Base-by-base conservation (phyloP, 768 basidiomycete genomes). In the Rhizopogon roseolus region DNA sequence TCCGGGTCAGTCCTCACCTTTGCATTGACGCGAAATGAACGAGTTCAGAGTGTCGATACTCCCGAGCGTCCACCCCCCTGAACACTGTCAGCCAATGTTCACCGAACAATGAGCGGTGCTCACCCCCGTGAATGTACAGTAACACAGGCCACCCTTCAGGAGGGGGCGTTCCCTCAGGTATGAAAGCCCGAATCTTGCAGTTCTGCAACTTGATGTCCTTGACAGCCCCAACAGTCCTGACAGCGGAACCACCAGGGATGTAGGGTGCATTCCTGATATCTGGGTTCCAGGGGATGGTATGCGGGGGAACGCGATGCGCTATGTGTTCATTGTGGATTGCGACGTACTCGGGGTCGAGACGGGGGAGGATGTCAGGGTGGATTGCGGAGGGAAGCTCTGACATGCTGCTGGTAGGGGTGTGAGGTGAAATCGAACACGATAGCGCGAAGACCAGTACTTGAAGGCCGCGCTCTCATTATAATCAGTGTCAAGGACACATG, bases 11-110 rank as follows among this genome's bases (percentile, higher is more conserved):
- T 40, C 55, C 13, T 8, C 43, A 63, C 63, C 64, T 45, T 63
- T 64, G 45, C 57, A 61, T 45, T 64, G 63, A 37, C 64, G 64
- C 0, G 63, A 53, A 17, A 76, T 73, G 59, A 90, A 85, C 5
- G 80, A 70, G n/a, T 77, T 78, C 55, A 85, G 83, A 10, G 79
- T 78, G 22, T 63, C 62, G 58, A 87, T 84, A 50, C 72, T 79
- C 0, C 88, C 88, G 2, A 88, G 73, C 0, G 86, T 86, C 88
- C 88, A 88, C 32, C 88, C 87, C 27, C 88, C 87, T 84, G 56
- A 6, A 11, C 10, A 11, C 25, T 46, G 28, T 55, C 52, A 52
- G 39, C 17, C n/a, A 29, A 29, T 11, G 16, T 40, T 16, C 29
- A 25, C 42, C 13, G 4, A n/a, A 32, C 13, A 11, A 19, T 13